Conservation (phyloP, 1,139 yeast genomes). For the Geotrichum fermentans region DNA sequence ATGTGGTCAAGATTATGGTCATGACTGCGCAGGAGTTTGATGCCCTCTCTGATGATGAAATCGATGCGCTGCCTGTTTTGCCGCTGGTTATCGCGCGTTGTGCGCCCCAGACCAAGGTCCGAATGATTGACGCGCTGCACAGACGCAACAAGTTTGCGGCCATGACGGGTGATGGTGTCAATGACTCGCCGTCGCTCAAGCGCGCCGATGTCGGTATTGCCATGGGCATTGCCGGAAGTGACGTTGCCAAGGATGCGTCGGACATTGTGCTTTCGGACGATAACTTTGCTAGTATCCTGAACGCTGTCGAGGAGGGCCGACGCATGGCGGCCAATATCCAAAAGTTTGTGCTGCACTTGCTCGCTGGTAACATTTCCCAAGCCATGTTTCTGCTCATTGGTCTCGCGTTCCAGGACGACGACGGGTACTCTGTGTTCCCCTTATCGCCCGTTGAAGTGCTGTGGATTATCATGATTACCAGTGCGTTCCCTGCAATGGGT, state of each 20-base stretch:
- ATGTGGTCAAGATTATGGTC: slow-evolving; percentile 61
- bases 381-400: slow-evolving; percentile 64
- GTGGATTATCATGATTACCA: slow-evolving; percentile 74
- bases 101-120: slow-evolving; percentile 79
- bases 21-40: slow-evolving; percentile 77
- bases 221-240: slow-evolving; percentile 81
- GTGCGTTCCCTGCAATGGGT: slow-evolving; percentile 87
- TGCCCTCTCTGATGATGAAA: slow-evolving; percentile 53
- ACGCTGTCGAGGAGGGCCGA: slow-evolving; percentile 79
- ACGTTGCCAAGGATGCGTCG: slow-evolving; percentile 76
- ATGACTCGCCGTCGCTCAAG: slow-evolving; percentile 76
- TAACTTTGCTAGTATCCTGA: slow-evolving; percentile 69
- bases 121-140: slow-evolving; percentile 79
- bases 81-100: slow-evolving; percentile 81
- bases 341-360: slow-evolving; percentile 72
- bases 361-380: slow-evolving; percentile 76
- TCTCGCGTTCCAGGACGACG: slow-evolving; percentile 58
- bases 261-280: slow-evolving; percentile 73
- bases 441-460: slow-evolving; percentile 74
- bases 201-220: slow-evolving; percentile 83
- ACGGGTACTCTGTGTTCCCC: slow-evolving; percentile 66
- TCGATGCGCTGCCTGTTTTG: slow-evolving; percentile 63
- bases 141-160: slow-evolving; percentile 68
- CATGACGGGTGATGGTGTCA: slow-evolving; percentile 87
- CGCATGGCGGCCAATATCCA: slow-evolving; percentile 78